phyloP scores from a whole-genome alignment of 192 early-diverging fungal genomes.

The Gonapodya prolifera region DNA sequence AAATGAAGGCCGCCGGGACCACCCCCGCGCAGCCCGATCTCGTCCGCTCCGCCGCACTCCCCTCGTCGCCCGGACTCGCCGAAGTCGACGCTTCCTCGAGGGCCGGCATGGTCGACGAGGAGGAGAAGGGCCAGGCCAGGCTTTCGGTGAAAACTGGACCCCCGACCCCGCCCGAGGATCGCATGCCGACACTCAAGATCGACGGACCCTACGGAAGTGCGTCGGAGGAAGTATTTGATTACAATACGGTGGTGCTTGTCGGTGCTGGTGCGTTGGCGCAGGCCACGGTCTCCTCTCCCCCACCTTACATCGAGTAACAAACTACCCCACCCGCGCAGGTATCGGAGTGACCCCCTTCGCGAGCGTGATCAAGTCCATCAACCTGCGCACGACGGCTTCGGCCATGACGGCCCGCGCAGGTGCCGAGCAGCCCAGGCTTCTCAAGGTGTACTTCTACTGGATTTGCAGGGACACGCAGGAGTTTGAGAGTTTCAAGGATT shows the following conservation, averaged over 20 bases:
- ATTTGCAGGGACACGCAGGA: constrained; percentile 58
- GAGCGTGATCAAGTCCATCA: constrained; percentile 57
- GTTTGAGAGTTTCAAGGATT: constrained; percentile 81
- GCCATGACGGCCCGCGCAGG: constrained; percentile 17
- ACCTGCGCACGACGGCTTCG: constrained; percentile 40
- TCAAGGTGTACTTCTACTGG: constrained; percentile 73
- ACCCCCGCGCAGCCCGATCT: not conserved
- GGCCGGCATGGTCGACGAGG: not conserved
- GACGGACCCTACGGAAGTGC: constrained; percentile 71
- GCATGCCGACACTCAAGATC: constrained; percentile 52
- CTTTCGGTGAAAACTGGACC: not conserved
- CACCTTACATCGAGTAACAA: no score
- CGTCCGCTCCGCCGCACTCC: not conserved
- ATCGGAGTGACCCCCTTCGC: constrained; percentile 69
- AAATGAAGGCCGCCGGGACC: not conserved
- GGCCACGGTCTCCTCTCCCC: no score
- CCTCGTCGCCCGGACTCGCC: not conserved
- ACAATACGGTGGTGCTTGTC: constrained; percentile 61
- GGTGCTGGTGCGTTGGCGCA: constrained; percentile 47
- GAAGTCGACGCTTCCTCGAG: not conserved
- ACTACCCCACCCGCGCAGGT: no score
- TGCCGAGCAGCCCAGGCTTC: constrained; percentile 26
- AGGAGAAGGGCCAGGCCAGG: not conserved
- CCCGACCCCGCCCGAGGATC: not conserved
- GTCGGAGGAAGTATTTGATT: constrained; percentile 72